Percentiles rank a stretch among this genome's conserved stretches.
Evolutionary conservation across 2,329 filamentous ascomycete genomes (phyloP).

Genomic region (Monosporascus sp.): DNA sequence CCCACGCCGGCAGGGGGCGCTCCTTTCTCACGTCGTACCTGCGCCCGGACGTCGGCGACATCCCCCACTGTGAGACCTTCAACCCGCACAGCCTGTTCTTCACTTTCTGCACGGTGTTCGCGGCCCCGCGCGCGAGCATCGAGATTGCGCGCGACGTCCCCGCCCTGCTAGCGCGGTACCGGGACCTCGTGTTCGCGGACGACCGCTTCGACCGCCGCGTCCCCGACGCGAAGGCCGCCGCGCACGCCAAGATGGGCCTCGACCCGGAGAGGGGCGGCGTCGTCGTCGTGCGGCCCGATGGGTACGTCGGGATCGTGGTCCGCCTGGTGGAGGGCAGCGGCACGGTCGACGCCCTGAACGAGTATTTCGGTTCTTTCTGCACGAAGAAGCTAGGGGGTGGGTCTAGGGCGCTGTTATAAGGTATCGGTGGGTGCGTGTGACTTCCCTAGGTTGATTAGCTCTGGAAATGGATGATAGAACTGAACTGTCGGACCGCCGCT

Average conservation of each 20-base stretch:
- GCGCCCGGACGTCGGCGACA: slow-evolving; percentile 53
- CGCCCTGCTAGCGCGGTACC: slow-evolving; percentile 65
- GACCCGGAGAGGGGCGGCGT: slow-evolving; percentile 69
- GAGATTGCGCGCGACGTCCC: slow-evolving; percentile 71
- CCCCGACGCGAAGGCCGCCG: slow-evolving; percentile 64
- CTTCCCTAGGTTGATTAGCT: too few relatives aligned
- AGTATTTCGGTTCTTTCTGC: slow-evolving; percentile 72
- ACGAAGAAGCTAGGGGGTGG: slow-evolving; percentile 48
- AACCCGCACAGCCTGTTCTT: slow-evolving; percentile 83
- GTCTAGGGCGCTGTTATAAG: too few relatives aligned
- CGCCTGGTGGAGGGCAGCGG: slow-evolving; percentile 68
- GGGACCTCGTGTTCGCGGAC: slow-evolving; percentile 80
- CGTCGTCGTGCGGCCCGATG: slow-evolving; percentile 80
- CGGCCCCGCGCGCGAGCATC: slow-evolving; percentile 60
- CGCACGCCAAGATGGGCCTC: slow-evolving; percentile 83
- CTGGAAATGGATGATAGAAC: too few relatives aligned
- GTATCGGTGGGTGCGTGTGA: too few relatives aligned
- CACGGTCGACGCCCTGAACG: slow-evolving; percentile 76
- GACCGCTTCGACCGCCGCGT: slow-evolving; percentile 70
- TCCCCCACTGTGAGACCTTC: slow-evolving; percentile 74
- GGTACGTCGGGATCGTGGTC: slow-evolving; percentile 76
- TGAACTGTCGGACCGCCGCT: too few relatives aligned
- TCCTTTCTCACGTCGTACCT: slow-evolving; percentile 70
- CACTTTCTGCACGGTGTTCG: slow-evolving; percentile 72
- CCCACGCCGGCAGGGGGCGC: slow-evolving; percentile 34